Percentiles rank a stretch among this genome's conserved stretches.
These are phyloP conservation scores for Fusarium equiseti DNA, from an alignment of 2,329 filamentous ascomycete genomes.

Conservation along the genomic window DNA sequence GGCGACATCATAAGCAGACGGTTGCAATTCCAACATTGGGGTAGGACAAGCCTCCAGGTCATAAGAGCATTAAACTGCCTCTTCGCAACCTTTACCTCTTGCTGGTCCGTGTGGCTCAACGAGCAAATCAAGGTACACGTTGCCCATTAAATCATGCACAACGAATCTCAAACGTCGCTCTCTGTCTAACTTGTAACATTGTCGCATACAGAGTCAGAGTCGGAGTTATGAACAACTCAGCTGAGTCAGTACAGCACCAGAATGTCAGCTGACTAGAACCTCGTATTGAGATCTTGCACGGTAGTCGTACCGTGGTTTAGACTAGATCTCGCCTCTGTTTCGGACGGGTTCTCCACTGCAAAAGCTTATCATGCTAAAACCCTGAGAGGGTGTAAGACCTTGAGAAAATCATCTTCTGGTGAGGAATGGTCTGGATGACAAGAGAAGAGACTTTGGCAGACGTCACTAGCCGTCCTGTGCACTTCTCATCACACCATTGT, in stretches of 20 bases:
- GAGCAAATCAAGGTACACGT: not conserved
- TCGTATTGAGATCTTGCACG: slow-evolving; percentile 8
- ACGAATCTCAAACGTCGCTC: not conserved
- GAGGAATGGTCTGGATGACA: not conserved
- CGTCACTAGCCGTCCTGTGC: not conserved
- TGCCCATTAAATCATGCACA: not conserved
- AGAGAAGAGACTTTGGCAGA: not conserved
- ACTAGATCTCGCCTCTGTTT: slow-evolving; percentile 32
- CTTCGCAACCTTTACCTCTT: slow-evolving; percentile 1
- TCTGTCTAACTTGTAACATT: not conserved
- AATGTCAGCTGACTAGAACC: slow-evolving; percentile 24
- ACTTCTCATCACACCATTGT: not conserved
- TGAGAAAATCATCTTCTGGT: not conserved
- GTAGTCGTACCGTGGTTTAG: slow-evolving; percentile 8
- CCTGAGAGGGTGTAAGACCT: slow-evolving; percentile 11
- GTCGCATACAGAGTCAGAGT: not conserved
- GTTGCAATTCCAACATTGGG: slow-evolving; percentile 6
- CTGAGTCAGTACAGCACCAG: slow-evolving; percentile 7
- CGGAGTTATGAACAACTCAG: not conserved
- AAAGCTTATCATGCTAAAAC: slow-evolving; percentile 36
- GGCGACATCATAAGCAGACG: slow-evolving; percentile 6
- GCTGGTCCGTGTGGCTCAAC: not conserved
- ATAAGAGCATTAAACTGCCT: not conserved
- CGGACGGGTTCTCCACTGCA: slow-evolving; percentile 38
- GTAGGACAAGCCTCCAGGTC: slow-evolving; percentile 11